Evolutionary conservation across 2,329 filamentous ascomycete genomes (phyloP).

Genomic region (Tothia fuscella): DNA sequence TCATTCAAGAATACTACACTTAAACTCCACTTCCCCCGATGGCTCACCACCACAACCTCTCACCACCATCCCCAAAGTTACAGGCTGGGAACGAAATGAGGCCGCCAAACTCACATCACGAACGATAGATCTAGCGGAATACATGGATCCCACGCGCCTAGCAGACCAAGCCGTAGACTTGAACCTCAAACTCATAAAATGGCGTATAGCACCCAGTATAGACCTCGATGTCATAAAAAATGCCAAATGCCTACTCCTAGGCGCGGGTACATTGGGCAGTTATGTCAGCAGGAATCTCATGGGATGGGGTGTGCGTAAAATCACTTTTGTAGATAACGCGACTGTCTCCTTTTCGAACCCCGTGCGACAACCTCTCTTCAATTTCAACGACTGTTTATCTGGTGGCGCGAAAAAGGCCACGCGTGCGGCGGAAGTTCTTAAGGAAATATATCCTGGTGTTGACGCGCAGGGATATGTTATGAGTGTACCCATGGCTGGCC

Average conservation of each 20-base stretch:
- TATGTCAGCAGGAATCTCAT: conserved; percentile 88
- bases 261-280: conserved; percentile 83
- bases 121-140: conserved; percentile 73
- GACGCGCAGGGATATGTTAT: conserved; percentile 69
- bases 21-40: conserved; percentile 39
- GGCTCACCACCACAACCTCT: conserved; percentile 9
- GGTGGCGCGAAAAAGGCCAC: conserved; percentile 77
- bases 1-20: conserved; percentile 64
- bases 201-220: conserved; percentile 82
- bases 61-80: conserved; percentile 68
- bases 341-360: conserved; percentile 93
- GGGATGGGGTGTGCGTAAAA: conserved; percentile 90
- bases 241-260: conserved; percentile 80
- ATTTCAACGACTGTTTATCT: conserved; percentile 75
- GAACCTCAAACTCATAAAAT: conserved; percentile 97
- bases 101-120: conserved; percentile 66
- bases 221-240: conserved; percentile 81
- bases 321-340: conserved; percentile 92
- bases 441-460: conserved; percentile 82
- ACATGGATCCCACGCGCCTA: conserved; percentile 79
- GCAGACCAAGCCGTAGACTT: conserved; percentile 93
- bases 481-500: conserved; percentile 89
- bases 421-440: conserved; percentile 66
- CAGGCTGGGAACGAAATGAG: conserved; percentile 84
- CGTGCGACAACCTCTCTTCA: conserved; percentile 85